These are phyloP conservation scores for Abelmoschus esculentus DNA, from an alignment of 345 rosid species.

Conservation along the genomic window DNA sequence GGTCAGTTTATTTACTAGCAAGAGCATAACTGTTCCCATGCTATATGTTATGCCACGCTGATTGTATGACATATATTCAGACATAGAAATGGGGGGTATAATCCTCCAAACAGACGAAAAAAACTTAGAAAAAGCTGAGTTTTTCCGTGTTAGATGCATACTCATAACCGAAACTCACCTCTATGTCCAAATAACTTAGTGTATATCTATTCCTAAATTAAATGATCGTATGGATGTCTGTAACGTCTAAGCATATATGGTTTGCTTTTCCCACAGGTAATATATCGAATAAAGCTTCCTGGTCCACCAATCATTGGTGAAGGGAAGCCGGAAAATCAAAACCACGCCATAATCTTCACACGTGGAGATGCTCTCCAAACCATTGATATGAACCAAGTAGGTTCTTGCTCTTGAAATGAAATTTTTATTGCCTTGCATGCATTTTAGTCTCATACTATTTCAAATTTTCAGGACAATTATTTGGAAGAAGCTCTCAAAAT, in stretches of 20 bases:
- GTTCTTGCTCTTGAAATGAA: conserved; percentile 14
- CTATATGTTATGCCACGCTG: too few relatives aligned
- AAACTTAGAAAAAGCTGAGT: too few relatives aligned
- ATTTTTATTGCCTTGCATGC: neutral
- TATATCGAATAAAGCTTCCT: conserved; percentile 90
- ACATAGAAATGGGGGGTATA: too few relatives aligned
- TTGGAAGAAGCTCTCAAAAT: conserved; percentile 94
- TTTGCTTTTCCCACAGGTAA: conserved; percentile 39
- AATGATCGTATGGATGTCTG: neutral
- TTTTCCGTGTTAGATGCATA: neutral
- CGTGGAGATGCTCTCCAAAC: conserved; percentile 97
- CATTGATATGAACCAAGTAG: conserved; percentile 96
- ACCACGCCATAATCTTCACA: conserved; percentile 82
- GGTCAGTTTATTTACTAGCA: neutral
- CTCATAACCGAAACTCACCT: neutral
- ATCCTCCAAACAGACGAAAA: too few relatives aligned
- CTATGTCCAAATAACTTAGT: neutral
- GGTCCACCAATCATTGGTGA: conserved; percentile 91
- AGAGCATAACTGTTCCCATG: neutral
- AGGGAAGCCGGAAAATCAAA: conserved; percentile 98
- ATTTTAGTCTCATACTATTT: conserved; percentile 19
- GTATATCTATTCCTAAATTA: neutral
- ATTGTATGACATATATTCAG: too few relatives aligned
- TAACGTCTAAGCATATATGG: neutral
- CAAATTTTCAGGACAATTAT: conserved; percentile 60